phyloP scores from a whole-genome alignment of 2,329 filamentous ascomycete genomes.

The Monosporascus sp. region DNA sequence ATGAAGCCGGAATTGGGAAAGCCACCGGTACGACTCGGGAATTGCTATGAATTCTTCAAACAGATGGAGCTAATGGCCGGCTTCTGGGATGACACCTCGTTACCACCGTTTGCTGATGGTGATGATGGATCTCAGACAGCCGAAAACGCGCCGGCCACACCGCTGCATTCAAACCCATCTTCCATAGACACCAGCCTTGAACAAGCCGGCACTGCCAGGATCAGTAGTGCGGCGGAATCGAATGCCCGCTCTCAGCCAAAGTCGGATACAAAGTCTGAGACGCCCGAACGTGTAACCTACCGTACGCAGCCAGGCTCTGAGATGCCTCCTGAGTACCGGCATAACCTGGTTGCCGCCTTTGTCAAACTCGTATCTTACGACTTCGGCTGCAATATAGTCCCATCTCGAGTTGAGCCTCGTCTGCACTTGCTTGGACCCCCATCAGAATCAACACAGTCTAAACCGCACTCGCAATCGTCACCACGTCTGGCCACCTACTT shows the following conservation, averaged over 20 bases:
- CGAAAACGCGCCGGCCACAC: slow-evolving; percentile 4
- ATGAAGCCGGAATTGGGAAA: slow-evolving; percentile 50
- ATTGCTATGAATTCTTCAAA: slow-evolving; percentile 61
- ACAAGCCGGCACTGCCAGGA: slow-evolving; percentile 10
- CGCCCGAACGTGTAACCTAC: slow-evolving; percentile 23
- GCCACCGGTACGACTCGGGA: slow-evolving; percentile 50
- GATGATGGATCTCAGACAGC: slow-evolving; percentile 3
- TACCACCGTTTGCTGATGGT: slow-evolving; percentile 13
- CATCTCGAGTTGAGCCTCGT: slow-evolving; percentile 53
- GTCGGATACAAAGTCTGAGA: slow-evolving; percentile 6
- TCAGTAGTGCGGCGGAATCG: slow-evolving; percentile 11
- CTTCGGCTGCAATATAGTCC: slow-evolving; percentile 56
- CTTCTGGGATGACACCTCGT: slow-evolving; percentile 58
- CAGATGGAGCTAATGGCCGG: slow-evolving; percentile 53
- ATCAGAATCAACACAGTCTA: neutral
- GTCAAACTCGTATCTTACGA: slow-evolving; percentile 61
- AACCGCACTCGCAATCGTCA: slow-evolving; percentile 5
- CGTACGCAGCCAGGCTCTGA: slow-evolving; percentile 46
- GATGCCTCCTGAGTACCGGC: slow-evolving; percentile 54
- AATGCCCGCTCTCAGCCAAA: slow-evolving; percentile 9
- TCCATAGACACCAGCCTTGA: slow-evolving; percentile 12
- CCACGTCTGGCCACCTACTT: slow-evolving; percentile 45
- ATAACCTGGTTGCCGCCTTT: slow-evolving; percentile 52
- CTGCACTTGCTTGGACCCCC: slow-evolving; percentile 42
- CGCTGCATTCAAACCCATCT: slow-evolving; percentile 3